Conservation (phyloP, 1,284 basidiomycete species). For the Flammula alnicola region DNA sequence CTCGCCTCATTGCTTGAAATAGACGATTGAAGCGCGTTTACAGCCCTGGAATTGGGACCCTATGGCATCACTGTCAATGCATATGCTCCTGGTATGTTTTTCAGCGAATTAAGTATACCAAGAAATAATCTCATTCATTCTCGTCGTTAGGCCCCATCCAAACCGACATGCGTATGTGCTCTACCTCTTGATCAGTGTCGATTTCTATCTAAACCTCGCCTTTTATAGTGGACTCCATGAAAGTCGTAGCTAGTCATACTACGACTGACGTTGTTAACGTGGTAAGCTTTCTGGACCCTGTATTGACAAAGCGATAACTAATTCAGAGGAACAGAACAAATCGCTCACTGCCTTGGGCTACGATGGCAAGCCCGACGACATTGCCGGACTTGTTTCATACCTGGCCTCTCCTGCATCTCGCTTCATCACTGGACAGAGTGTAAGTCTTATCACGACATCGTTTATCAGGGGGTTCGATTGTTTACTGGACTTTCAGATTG, state of each 20-base stretch:
- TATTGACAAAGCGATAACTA: neutral
- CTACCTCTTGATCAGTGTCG: neutral
- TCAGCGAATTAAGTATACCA: neutral
- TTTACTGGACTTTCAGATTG: neutral
- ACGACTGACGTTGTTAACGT: neutral
- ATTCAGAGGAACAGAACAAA: neutral
- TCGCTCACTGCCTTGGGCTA: neutral
- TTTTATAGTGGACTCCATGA: neutral
- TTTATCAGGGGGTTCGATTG: too few species aligned
- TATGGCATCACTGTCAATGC: constrained; percentile 53
- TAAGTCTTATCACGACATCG: neutral
- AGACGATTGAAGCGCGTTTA: constrained; percentile 13
- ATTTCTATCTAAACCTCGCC: neutral
- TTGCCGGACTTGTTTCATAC: constrained; percentile 13
- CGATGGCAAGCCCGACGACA: constrained; percentile 6
- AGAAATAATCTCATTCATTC: neutral
- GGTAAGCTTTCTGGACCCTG: neutral
- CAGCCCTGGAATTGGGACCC: constrained; percentile 38
- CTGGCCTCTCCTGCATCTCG: neutral
- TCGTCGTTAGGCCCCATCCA: constrained; percentile 25
- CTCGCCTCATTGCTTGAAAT: neutral
- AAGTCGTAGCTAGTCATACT: neutral
- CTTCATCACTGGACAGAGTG: constrained; percentile 10
- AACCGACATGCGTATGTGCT: constrained; percentile 25
- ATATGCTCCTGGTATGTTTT: constrained; percentile 47